Percentiles rank a stretch among this genome's conserved stretches.
These are phyloP conservation scores for Teratosphaeria viscida DNA, from an alignment of 2,329 filamentous ascomycete species.

Conservation along the genomic window DNA sequence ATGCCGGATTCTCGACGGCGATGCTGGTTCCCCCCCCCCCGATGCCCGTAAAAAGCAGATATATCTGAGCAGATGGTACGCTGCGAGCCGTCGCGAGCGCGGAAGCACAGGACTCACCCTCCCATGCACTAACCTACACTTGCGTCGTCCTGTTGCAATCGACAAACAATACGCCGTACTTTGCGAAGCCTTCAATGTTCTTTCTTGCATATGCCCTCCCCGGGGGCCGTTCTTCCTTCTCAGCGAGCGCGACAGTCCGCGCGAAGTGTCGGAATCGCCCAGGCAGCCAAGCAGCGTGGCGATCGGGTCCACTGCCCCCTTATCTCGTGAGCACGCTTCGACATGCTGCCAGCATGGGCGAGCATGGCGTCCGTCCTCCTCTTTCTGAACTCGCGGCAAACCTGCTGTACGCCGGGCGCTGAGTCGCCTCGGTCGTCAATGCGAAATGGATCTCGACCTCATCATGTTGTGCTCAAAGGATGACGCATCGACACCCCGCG, in stretches of 20 bases:
- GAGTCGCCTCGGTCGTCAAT: too few relatives aligned
- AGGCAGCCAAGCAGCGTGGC: too few relatives aligned
- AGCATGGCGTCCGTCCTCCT: not conserved
- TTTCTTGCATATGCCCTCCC: not conserved
- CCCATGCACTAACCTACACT: not conserved
- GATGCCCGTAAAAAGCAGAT: not conserved
- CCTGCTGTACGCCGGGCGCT: too few relatives aligned
- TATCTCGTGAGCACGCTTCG: too few relatives aligned
- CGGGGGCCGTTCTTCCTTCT: not conserved
- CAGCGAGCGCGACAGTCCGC: not conserved
- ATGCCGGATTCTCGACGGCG: not conserved
- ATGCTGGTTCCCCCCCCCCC: not conserved
- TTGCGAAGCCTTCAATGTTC: not conserved
- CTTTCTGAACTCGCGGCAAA: not conserved
- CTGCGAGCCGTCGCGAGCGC: not conserved
- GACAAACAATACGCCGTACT: not conserved
- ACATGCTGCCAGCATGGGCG: not conserved
- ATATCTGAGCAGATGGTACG: not conserved
- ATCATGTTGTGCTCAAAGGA: conserved; percentile 30
- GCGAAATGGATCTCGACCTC: not conserved
- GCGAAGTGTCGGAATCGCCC: not conserved
- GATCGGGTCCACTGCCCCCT: too few relatives aligned
- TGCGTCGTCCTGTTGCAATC: not conserved
- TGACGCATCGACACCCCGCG: conserved; percentile 54
- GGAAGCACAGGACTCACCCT: not conserved